Conservation (phyloP, 139 green algal species). For the Volvox reticuliferus region DNA sequence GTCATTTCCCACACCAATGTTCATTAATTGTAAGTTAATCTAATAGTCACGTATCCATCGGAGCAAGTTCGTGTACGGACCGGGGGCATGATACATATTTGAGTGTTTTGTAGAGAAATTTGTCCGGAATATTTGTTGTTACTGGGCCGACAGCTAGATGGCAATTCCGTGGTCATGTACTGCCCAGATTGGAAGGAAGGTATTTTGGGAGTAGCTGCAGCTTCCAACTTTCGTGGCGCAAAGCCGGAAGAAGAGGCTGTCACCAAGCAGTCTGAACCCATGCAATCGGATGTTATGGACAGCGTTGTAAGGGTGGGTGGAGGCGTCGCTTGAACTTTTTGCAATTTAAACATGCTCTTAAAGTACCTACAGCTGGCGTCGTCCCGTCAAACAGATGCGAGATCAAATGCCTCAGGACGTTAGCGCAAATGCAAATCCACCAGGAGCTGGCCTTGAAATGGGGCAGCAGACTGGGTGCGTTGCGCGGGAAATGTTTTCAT, state of each 20-base stretch:
- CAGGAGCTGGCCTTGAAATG: not conserved
- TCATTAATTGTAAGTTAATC: too few species aligned
- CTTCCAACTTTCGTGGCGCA: not conserved
- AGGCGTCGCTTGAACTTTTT: not conserved
- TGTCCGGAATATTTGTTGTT: too few species aligned
- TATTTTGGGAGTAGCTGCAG: not conserved
- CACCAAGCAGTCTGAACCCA: not conserved
- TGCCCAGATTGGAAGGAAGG: not conserved
- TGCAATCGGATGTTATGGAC: slow-evolving; percentile 25
- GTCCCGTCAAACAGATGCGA: slow-evolving; percentile 12
- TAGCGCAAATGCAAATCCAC: too few species aligned
- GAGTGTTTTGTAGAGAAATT: too few species aligned
- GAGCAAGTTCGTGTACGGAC: too few species aligned
- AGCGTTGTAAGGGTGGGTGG: slow-evolving; percentile 11
- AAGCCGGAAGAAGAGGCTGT: not conserved
- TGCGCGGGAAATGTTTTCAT: not conserved
- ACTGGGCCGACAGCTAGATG: not conserved
- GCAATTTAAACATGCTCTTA: not conserved
- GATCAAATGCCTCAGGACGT: slow-evolving; percentile 6
- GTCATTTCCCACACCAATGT: too few species aligned
- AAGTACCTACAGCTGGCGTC: not conserved
- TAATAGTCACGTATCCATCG: too few species aligned
- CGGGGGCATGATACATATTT: too few species aligned
- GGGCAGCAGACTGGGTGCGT: not conserved
- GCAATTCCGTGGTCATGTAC: not conserved